These are phyloP conservation scores for Prinsepia uniflora DNA, from an alignment of 306 rosid genomes.

Conservation along the genomic window DNA sequence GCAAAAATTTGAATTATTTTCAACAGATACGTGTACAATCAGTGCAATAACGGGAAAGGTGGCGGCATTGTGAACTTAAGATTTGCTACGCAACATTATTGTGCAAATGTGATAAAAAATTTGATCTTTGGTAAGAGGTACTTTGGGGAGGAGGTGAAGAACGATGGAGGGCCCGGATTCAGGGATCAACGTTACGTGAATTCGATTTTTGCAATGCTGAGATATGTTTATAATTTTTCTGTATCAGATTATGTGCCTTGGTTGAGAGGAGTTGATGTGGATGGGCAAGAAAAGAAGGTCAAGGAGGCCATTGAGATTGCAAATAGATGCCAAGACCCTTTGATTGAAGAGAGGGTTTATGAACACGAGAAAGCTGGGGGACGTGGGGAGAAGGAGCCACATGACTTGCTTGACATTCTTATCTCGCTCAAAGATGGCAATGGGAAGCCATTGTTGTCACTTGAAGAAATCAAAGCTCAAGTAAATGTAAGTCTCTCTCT, in stretches of 20 bases:
- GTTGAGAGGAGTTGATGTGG: constrained; percentile 30
- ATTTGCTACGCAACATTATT: constrained; percentile 23
- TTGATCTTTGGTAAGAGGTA: constrained; percentile 23
- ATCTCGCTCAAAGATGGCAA: background rate
- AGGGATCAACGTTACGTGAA: constrained; percentile 29
- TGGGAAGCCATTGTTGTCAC: background rate
- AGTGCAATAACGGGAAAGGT: background rate
- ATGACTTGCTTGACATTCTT: constrained; percentile 5
- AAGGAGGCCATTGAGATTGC: background rate
- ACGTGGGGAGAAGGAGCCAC: background rate
- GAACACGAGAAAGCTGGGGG: background rate
- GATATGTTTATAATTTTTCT: constrained; percentile 17
- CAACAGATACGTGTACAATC: constrained; percentile 14
- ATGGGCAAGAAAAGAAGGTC: constrained; percentile 13
- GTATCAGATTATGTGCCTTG: constrained; percentile 33
- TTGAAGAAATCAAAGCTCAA: constrained; percentile 6
- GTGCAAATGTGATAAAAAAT: constrained; percentile 27
- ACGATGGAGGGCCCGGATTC: constrained; percentile 34
- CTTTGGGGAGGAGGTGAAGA: constrained; percentile 30
- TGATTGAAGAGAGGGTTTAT: background rate
- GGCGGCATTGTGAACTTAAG: constrained; percentile 28
- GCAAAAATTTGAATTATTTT: too few relatives aligned
- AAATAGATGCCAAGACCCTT: background rate
- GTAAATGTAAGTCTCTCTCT: background rate
- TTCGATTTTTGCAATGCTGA: constrained; percentile 17